Conservation (phyloP, 2,329 filamentous ascomycete genomes). For the Pyrenophora seminiperda region DNA sequence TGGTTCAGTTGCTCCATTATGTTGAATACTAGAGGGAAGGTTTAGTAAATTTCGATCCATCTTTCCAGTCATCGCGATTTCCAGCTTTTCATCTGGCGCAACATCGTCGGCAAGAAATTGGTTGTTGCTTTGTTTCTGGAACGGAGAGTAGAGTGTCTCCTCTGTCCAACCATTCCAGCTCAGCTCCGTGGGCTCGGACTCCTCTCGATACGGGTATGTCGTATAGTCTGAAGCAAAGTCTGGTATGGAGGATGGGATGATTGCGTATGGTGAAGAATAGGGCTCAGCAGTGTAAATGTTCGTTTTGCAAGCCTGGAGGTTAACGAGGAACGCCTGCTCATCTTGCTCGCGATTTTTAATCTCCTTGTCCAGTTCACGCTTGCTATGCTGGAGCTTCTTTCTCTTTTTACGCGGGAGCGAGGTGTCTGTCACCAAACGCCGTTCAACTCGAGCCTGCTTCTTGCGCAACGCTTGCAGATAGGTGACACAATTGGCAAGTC, state of each 20-base stretch:
- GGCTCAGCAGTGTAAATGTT: constrained; percentile 38
- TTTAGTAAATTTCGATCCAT: constrained; percentile 3
- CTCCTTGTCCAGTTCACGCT: constrained; percentile 37
- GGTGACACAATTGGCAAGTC: constrained; percentile 40
- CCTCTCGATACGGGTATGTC: constrained; percentile 18
- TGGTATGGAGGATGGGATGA: constrained; percentile 12
- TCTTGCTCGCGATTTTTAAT: constrained; percentile 41
- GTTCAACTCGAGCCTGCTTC: constrained; percentile 36
- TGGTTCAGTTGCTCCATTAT: not conserved
- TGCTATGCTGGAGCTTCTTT: constrained; percentile 39
- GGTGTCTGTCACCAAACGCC: constrained; percentile 20
- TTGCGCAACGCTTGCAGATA: constrained; percentile 41
- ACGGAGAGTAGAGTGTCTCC: constrained; percentile 28
- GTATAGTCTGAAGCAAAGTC: constrained; percentile 23
- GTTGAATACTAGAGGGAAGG: constrained; percentile 5
- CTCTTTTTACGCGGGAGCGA: constrained; percentile 30
- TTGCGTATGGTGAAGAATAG: constrained; percentile 16
- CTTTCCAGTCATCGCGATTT: not conserved
- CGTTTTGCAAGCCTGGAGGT: constrained; percentile 37
- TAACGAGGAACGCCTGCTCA: constrained; percentile 38
- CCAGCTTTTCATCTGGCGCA: constrained; percentile 26
- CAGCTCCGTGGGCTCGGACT: constrained; percentile 27
- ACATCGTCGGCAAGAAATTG: constrained; percentile 22
- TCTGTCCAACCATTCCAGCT: constrained; percentile 43
- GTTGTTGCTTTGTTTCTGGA: constrained; percentile 22